Evolutionary conservation across 2,329 filamentous ascomycete genomes (phyloP), one percentile per base, ranked within the genome.

Genomic region (Aspergillus neoniger): DNA sequence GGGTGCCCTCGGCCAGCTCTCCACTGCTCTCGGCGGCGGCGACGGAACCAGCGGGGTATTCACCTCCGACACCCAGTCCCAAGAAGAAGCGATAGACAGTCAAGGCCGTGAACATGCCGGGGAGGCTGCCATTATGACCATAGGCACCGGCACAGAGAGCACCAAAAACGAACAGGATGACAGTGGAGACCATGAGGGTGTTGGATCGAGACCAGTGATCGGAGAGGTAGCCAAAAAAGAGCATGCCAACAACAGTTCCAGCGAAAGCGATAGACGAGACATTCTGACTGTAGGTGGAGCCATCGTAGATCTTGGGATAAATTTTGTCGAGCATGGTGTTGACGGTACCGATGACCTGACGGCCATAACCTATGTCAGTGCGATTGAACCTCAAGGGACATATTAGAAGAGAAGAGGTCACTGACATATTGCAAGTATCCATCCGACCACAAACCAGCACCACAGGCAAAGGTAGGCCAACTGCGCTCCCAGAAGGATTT

Each of bases 371-470:
- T 8, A 3, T 8, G 47, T 50, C 25, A 50, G 44, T 23, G 41
- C 53, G 14, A 30, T 8, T 19, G 30, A 25, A 25, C 52, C 32
- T 36, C 32, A 30, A 10, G 41, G 15, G 19, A 21, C 30, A 38
- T 5, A 15, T 14, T 36, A 14, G 3, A 19, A 17, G 17, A 17
- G 14, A 6, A 3, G 23, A 44, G 2, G 3, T 41, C 2, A 53
- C 51, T 53, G 32, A 55, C 53, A 17, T 55, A 55, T 55, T 55
- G 53, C 53, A 55, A 85, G 75, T 96, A 96, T 17, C 92, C 92
- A 75, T 96, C 93, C 25, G 89, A 92, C 77, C 96, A 96, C 2
- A 96, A 82, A 69, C 93, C 93, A 55, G 92, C 91, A 66, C 93
- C 93, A 71, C 92, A 96, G 50, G 92, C 92, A 67, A 96, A 88